Evolutionary conservation across 805 yeast genomes (phyloP).

Genomic region (Candida maesae): DNA sequence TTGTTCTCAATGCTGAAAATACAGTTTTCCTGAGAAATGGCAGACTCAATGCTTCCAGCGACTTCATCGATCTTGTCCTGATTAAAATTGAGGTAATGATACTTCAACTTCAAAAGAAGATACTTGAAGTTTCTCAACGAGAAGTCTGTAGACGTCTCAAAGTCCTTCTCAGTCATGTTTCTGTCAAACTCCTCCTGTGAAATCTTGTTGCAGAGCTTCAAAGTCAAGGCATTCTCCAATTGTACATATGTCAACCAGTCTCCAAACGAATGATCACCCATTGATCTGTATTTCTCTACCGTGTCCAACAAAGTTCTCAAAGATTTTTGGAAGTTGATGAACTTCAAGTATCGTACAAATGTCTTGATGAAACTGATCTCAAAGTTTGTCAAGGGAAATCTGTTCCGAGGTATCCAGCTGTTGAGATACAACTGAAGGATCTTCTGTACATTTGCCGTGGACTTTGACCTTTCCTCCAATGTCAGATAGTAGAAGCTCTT

Average conservation of each 20-base stretch:
- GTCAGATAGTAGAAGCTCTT: constrained; percentile 32
- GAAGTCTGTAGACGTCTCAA: constrained; percentile 4
- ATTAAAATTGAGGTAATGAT: constrained; percentile 14
- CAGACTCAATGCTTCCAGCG: constrained; percentile 3
- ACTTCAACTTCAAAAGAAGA: constrained; percentile 16
- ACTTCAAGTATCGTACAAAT: constrained; percentile 20
- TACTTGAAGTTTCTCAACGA: constrained; percentile 7
- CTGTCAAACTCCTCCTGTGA: constrained; percentile 6
- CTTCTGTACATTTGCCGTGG: constrained; percentile 29
- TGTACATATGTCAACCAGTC: constrained; percentile 15
- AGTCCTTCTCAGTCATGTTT: background rate
- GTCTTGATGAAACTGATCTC: constrained; percentile 19
- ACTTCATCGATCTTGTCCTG: constrained; percentile 9
- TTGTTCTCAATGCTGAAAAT: constrained; percentile 16
- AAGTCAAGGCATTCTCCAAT: constrained; percentile 13
- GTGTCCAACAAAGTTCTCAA: constrained; percentile 10
- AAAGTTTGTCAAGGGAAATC: constrained; percentile 9
- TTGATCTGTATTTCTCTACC: constrained; percentile 12
- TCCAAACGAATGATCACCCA: constrained; percentile 7
- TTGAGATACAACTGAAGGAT: constrained; percentile 29
- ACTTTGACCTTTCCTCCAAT: constrained; percentile 31
- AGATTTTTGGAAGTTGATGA: constrained; percentile 17
- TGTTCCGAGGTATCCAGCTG: constrained; percentile 29
- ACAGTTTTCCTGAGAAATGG: background rate
- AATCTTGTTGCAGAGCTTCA: constrained; percentile 10